Evolutionary conservation across 1,139 yeast genomes (phyloP).

Genomic region (Candida tetrigidarum): DNA sequence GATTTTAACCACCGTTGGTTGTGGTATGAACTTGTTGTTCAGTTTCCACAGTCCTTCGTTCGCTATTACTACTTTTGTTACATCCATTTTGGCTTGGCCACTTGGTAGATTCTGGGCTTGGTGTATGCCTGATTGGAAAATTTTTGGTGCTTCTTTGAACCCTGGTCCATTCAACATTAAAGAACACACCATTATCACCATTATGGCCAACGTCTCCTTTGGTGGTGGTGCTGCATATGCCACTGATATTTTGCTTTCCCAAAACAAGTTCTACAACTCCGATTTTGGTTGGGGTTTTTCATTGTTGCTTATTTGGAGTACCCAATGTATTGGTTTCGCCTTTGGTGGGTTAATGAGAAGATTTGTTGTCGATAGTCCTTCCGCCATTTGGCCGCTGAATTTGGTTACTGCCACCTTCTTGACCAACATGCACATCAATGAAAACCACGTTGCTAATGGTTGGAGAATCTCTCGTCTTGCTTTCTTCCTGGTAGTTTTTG

Average conservation of each 20-base stretch:
- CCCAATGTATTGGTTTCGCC: conserved; percentile 68
- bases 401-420: conserved; percentile 49
- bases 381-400: conserved; percentile 71
- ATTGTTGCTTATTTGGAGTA: conserved; percentile 53
- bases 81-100: conserved; percentile 67
- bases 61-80: conserved; percentile 55
- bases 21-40: conserved; percentile 63
- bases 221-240: conserved; percentile 66
- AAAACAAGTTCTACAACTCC: conserved; percentile 52
- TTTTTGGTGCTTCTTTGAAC: conserved; percentile 51
- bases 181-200: conserved; percentile 67
- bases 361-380: conserved; percentile 62
- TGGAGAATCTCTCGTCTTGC: conserved; percentile 44
- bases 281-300: conserved; percentile 44
- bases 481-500: conserved; percentile 34
- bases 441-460: conserved; percentile 55
- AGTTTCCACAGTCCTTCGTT: conserved; percentile 62
- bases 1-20: conserved; percentile 60
- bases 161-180: conserved; percentile 69
- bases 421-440: conserved; percentile 64
- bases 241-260: conserved; percentile 61
- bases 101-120: conserved; percentile 56
- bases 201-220: conserved; percentile 53
- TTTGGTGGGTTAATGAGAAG: conserved; percentile 63
- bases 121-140: conserved; percentile 45